Percentiles rank a stretch among this genome's conserved stretches.
These are phyloP conservation scores for Lumnitzera racemosa DNA, from an alignment of 345 rosid genomes.

Conservation along the genomic window DNA sequence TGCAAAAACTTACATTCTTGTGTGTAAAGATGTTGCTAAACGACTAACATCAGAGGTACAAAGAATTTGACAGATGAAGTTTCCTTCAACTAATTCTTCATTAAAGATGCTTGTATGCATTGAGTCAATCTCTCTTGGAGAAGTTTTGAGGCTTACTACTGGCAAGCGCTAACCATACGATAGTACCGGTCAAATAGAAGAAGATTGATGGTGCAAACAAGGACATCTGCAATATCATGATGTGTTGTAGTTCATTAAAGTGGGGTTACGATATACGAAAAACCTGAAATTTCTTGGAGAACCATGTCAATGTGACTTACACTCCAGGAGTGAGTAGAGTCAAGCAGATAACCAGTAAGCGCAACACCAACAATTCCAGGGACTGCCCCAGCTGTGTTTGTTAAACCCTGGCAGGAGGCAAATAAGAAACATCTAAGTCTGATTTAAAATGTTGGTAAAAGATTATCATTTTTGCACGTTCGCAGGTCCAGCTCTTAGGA, in stretches of 20 bases:
- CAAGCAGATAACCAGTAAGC: conserved; percentile 86
- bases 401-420: conserved; percentile 54
- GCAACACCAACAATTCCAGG: conserved; percentile 93
- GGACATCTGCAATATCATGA: conserved; percentile 43
- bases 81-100: conserved; percentile 5
- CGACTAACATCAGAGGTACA: too few species aligned
- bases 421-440: not conserved
- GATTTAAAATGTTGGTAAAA: not conserved
- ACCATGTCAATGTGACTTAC: conserved; percentile 40
- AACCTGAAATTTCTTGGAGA: not conserved
- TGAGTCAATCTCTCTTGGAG: conserved; percentile 30
- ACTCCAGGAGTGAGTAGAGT: conserved; percentile 92
- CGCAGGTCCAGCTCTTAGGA: not conserved
- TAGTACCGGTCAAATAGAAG: conserved; percentile 86
- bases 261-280: not conserved
- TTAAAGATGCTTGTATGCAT: not conserved
- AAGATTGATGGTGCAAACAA: conserved; percentile 82
- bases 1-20: too few species aligned
- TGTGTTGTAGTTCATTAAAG: not conserved
- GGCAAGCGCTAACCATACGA: conserved; percentile 81
- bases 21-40: too few species aligned
- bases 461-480: not conserved
- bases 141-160: conserved; percentile 84
- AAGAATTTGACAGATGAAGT: not conserved
- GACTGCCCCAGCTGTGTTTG: conserved; percentile 85